Evolutionary conservation across 2,329 filamentous ascomycete genomes (phyloP).

Genomic region (Zymoseptoria pseudotritici): DNA sequence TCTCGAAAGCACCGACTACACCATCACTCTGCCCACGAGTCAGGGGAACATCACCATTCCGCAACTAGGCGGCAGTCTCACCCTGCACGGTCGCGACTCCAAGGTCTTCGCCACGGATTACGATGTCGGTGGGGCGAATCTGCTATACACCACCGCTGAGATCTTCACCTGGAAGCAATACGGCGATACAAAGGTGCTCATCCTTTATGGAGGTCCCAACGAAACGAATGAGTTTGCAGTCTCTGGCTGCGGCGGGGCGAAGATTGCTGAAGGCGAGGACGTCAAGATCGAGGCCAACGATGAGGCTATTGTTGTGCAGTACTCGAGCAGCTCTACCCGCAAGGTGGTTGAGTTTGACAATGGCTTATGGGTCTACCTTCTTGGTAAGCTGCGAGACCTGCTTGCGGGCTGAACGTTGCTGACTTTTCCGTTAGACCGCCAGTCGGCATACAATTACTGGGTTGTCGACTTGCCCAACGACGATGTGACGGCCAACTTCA

Average conservation of each 20-base stretch:
- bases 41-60: conserved; percentile 52
- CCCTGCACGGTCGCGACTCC: conserved; percentile 56
- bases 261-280: conserved; percentile 37
- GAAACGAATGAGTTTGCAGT: conserved; percentile 59
- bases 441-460: conserved; percentile 64
- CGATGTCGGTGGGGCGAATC: conserved; percentile 48
- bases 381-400: conserved; percentile 35
- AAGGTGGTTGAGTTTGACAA: conserved; percentile 45
- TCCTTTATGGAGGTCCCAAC: conserved; percentile 56
- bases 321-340: conserved; percentile 48
- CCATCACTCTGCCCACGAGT: conserved; percentile 55
- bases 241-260: conserved; percentile 27
- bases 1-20: conserved; percentile 52
- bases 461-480: conserved; percentile 47
- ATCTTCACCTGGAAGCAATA: conserved; percentile 63
- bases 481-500: conserved; percentile 25
- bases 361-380: conserved; percentile 49
- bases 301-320: conserved; percentile 46
- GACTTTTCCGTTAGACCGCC: conserved; percentile 44
- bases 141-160: conserved; percentile 64
- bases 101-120: conserved; percentile 63
- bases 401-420: conserved; percentile 2
- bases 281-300: conserved; percentile 31
- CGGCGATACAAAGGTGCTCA: conserved; percentile 49
- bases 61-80: conserved; percentile 50